Evolutionary conservation across 2,329 filamentous ascomycete genomes (phyloP).

Genomic region (Cryphonectria naterciae): DNA sequence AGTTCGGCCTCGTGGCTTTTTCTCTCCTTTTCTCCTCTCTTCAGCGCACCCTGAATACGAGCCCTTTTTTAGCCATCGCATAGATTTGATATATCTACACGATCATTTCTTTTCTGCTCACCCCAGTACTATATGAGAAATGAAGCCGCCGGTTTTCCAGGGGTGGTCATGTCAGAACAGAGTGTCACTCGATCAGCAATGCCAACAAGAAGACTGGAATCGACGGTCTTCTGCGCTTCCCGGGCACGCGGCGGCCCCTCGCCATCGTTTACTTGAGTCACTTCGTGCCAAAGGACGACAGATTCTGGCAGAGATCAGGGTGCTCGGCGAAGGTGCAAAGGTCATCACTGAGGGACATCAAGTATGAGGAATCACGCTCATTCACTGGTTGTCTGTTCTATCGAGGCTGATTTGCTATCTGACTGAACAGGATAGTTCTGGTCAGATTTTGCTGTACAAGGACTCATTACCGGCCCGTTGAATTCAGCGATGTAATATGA

Average conservation of each 20-base stretch:
- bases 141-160: not conserved
- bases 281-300: not conserved
- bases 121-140: not conserved
- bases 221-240: not conserved
- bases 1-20: too few relatives aligned
- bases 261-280: not conserved
- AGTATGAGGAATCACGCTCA: not conserved
- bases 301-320: constrained; percentile 1
- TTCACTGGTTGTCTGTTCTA: not conserved
- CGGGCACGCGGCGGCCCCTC: not conserved
- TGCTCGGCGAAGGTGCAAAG: not conserved
- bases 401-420: not conserved
- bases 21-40: too few relatives aligned
- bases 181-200: not conserved
- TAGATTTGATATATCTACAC: not conserved
- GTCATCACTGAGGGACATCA: not conserved
- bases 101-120: not conserved
- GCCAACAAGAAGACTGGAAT: not conserved
- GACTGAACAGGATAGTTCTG: not conserved
- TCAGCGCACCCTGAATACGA: too few relatives aligned
- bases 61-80: too few relatives aligned
- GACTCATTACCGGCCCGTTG: not conserved
- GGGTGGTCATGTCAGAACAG: not conserved
- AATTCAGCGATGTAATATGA: not conserved
- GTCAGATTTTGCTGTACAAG: not conserved